Evolutionary conservation across 2,329 filamentous ascomycete species (phyloP), one percentile per base, ranked within the genome.

Genomic region (Diaporthe sp.): DNA sequence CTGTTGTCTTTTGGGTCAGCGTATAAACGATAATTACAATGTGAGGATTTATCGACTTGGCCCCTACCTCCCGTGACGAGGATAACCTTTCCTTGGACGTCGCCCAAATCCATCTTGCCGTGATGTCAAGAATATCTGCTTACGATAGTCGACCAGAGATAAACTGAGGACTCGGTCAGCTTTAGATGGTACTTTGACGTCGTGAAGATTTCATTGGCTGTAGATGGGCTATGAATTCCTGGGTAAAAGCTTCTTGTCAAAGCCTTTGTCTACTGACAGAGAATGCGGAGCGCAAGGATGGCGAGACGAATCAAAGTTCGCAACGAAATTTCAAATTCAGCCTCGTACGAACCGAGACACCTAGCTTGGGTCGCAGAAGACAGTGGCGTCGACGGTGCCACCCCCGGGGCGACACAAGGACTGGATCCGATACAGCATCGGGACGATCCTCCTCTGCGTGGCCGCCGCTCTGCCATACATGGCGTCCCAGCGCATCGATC

Each of bases 1-100:
- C 72, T 73, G 19, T 32, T 6, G 4, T 37, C 12, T 5, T 6
- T 5, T 12, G n/a, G 9, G 30, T 35, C 30, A 58, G 55, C 4
- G 55, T 32, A 22, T 1, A 2, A 32, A n/a, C 37, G 9, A 30
- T n/a, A 10, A 51, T 2, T 25, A 35, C 13, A 12, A 22, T n/a
- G 12, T 42, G 39, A 42, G 39, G 19, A 22, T 35, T 2, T 4
- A 61, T 32, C 15, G 12, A n/a, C n/a, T n/a, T n/a, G n/a, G 27
- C 9, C 12, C 25, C 30, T 69, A 72, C 70, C 70, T 19, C 70
- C 70, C 9, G 70, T 72, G 22, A 72, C 53, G n/a, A 72, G 44
- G 9, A 72, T 65, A 10, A 72, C 58, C 56, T 72, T 72, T 4
- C 65, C 65, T 35, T 19, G 30, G 12, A 58, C 30, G 10, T 58